phyloP scores from a whole-genome alignment of 2,329 filamentous ascomycete genomes.

The Fusarium circinatum region DNA sequence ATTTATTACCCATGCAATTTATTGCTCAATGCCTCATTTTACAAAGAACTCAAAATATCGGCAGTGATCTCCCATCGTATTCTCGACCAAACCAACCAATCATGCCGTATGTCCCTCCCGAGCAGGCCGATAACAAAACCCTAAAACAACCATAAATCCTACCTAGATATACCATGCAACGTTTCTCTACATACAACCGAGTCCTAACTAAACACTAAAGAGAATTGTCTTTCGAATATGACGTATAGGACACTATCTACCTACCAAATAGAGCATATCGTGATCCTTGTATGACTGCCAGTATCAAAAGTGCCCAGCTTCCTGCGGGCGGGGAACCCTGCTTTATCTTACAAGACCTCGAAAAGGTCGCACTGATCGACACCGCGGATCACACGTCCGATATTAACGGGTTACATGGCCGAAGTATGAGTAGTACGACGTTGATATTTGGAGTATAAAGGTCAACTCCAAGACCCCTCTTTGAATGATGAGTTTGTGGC shows the following conservation, averaged over 20 bases:
- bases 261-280: conserved; percentile 27
- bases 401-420: conserved; percentile 6
- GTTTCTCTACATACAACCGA: background rate
- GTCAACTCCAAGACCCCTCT: no score
- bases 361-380: conserved; percentile 9
- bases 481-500: background rate
- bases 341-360: background rate
- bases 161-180: background rate
- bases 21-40: background rate
- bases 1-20: rapidly evolving
- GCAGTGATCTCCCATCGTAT: background rate
- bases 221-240: background rate
- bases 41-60: background rate
- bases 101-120: background rate
- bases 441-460: conserved; percentile 9
- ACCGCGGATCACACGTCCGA: conserved; percentile 13
- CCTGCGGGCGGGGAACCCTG: conserved; percentile 34
- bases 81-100: background rate
- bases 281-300: conserved; percentile 6
- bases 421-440: background rate
- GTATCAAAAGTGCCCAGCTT: conserved; percentile 28
- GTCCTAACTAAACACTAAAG: background rate
- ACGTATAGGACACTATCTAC: conserved; percentile 8
- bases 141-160: background rate
- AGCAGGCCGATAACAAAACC: background rate